Percentiles rank a stretch among this genome's conserved stretches.
phyloP scores from a whole-genome alignment of 768 basidiomycete genomes.

The Albatrellus ellisii region DNA sequence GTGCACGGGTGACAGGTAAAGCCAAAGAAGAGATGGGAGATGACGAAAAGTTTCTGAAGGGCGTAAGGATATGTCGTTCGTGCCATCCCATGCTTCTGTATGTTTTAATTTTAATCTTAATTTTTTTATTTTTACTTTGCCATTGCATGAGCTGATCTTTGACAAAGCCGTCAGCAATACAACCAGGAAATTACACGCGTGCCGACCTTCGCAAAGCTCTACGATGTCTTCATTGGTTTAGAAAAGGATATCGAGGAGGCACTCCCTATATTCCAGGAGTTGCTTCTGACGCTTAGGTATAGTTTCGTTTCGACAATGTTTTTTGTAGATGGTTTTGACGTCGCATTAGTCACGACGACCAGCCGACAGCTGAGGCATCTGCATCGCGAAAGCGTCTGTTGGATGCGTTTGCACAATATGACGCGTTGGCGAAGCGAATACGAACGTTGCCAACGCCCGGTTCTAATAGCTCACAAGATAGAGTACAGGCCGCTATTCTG shows the following conservation, averaged over 20 bases:
- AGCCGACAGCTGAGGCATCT: conserved; percentile 54
- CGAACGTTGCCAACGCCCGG: conserved; percentile 52
- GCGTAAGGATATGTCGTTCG: conserved; percentile 75
- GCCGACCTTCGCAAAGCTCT: conserved; percentile 5
- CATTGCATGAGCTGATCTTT: neutral
- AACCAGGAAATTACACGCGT: conserved; percentile 32
- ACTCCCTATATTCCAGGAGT: conserved; percentile 81
- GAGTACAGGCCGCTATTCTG: conserved; percentile 72
- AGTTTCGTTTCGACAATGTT: conserved; percentile 11
- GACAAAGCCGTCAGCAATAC: conserved; percentile 64
- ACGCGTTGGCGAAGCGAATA: conserved; percentile 78
- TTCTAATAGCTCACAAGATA: conserved; percentile 62
- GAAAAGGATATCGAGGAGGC: conserved; percentile 87
- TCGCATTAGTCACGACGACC: conserved; percentile 26
- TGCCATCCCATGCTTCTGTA: conserved; percentile 76
- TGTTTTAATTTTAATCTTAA: too few species aligned
- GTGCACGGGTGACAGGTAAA: conserved; percentile 13
- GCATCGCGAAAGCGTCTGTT: conserved; percentile 69
- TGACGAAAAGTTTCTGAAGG: conserved; percentile 78
- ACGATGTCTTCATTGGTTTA: conserved; percentile 51
- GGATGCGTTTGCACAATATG: conserved; percentile 81
- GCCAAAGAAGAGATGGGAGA: conserved; percentile 28
- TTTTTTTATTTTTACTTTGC: neutral
- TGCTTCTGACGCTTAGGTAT: conserved; percentile 59
- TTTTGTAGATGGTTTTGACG: conserved; percentile 18